phyloP scores from a whole-genome alignment of 108 stramenopile genomes.

The Nannochloropsis oceanica region DNA sequence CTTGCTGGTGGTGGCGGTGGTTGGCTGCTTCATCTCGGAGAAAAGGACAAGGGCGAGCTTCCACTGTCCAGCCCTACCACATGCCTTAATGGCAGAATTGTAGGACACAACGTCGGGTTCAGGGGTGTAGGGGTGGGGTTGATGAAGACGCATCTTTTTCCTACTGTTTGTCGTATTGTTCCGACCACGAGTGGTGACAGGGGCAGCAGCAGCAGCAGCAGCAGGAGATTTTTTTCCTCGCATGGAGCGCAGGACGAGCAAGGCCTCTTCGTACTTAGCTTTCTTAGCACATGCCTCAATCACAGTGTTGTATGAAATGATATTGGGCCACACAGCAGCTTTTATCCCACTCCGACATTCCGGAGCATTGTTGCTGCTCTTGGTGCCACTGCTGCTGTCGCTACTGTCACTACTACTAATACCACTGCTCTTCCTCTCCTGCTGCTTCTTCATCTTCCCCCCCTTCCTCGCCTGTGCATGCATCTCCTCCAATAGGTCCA shows the following conservation, averaged over 20 bases:
- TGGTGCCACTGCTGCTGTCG: not conserved
- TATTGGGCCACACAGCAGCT: constrained; percentile 7
- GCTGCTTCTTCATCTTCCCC: not conserved
- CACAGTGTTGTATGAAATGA: constrained; percentile 8
- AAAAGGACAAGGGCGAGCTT: constrained; percentile 1
- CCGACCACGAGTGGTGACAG: not conserved
- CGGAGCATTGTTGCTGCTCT: not conserved
- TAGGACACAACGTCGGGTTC: constrained; percentile 14
- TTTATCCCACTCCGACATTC: not conserved
- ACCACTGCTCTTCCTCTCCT: not conserved
- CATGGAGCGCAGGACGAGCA: constrained; percentile 19
- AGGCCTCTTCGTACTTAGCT: constrained; percentile 4
- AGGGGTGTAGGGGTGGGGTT: not conserved
- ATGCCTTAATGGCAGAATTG: constrained; percentile 16
- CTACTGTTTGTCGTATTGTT: no score
- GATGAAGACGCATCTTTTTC: not conserved
- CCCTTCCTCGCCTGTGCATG: not conserved
- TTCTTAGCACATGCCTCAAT: constrained; percentile 21
- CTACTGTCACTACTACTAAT: no score
- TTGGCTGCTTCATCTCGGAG: not conserved
- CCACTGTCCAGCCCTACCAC: constrained; percentile 18
- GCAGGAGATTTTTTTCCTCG: constrained; percentile 2
- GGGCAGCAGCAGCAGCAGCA: not conserved
- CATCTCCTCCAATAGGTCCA: constrained; percentile 2
- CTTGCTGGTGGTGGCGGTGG: no score